Percentiles rank a stretch among this genome's conserved stretches.
These are phyloP conservation scores for Orbilia quercus DNA, from an alignment of 2,329 filamentous ascomycete species.

Conservation along the genomic window DNA sequence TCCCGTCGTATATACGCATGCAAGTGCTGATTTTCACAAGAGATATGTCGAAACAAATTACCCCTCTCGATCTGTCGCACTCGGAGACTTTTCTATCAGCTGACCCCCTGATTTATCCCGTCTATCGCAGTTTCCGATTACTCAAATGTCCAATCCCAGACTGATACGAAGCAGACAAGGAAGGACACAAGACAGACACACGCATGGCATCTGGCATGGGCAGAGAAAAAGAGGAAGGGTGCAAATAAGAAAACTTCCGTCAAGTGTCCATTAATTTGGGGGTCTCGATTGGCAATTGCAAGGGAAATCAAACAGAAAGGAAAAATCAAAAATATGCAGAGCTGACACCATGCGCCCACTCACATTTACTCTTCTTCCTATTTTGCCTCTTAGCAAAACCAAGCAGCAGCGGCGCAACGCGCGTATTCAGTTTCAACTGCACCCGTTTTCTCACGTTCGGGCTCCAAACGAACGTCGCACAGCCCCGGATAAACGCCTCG, in stretches of 20 bases:
- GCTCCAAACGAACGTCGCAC: no score
- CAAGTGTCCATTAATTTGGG: no score
- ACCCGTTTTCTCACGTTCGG: slow-evolving; percentile 25
- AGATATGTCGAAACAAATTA: not conserved
- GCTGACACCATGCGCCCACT: slow-evolving; percentile 55
- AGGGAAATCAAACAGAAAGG: no score
- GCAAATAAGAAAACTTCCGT: no score
- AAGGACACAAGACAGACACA: no score
- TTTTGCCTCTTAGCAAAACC: slow-evolving; percentile 20
- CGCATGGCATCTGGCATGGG: no score
- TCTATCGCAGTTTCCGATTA: slow-evolving; percentile 32
- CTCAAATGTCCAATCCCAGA: slow-evolving; percentile 8
- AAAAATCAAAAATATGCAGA: slow-evolving; percentile 46
- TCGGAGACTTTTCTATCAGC: slow-evolving; percentile 41
- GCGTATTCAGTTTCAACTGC: slow-evolving; percentile 1
- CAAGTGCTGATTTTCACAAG: no score
- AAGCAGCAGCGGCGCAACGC: slow-evolving; percentile 9
- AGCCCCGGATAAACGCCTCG: slow-evolving; percentile 38
- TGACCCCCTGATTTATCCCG: slow-evolving; percentile 5
- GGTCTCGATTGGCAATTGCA: no score
- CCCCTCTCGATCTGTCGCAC: slow-evolving; percentile 1
- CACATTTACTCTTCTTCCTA: no score
- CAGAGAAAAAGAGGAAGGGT: no score
- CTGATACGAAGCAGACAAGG: slow-evolving; percentile 13
- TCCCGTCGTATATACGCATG: not conserved